Evolutionary conservation across 148 eudicot genomes (phyloP).

Genomic region (Diospyros kaki): DNA sequence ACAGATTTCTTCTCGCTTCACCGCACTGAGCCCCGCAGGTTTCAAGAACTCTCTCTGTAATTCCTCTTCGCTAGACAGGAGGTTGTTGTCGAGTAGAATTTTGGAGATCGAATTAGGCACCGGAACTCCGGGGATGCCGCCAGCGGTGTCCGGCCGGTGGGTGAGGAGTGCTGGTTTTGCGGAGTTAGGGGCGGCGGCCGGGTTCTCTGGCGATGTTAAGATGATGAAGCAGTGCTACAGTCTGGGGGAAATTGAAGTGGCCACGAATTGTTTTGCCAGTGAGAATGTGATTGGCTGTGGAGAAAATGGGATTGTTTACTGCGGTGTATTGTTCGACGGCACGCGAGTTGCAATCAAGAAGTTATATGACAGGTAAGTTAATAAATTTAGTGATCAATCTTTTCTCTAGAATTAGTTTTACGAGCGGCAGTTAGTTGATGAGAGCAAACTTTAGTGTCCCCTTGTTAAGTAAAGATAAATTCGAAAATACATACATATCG

Average conservation of each 20-base stretch:
- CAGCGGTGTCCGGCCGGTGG: neutral
- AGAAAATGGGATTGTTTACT: conserved; percentile 35
- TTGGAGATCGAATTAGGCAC: conserved; percentile 18
- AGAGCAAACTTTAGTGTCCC: too few relatives aligned
- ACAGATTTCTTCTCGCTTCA: neutral
- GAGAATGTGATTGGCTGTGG: conserved; percentile 39
- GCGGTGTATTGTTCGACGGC: conserved; percentile 27
- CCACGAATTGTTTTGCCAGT: conserved; percentile 31
- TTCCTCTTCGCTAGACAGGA: conserved; percentile 17
- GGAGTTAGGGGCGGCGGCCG: neutral
- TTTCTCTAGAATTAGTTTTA: too few relatives aligned
- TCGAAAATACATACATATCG: too few relatives aligned
- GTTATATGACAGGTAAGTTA: conserved; percentile 21
- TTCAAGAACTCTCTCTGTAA: neutral
- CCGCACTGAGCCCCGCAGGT: neutral
- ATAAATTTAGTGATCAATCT: too few relatives aligned
- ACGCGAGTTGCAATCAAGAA: conserved; percentile 35
- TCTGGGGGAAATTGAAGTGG: conserved; percentile 24
- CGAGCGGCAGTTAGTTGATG: too few relatives aligned
- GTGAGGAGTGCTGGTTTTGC: neutral
- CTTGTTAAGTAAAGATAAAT: too few relatives aligned
- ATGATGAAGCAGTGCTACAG: conserved; percentile 7
- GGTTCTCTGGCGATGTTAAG: neutral
- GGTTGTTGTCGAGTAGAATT: conserved; percentile 25
- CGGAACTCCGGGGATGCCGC: neutral